These are phyloP conservation scores for Penicillium antarcticum DNA, from an alignment of 495 filamentous ascomycete species.

Conservation along the genomic window DNA sequence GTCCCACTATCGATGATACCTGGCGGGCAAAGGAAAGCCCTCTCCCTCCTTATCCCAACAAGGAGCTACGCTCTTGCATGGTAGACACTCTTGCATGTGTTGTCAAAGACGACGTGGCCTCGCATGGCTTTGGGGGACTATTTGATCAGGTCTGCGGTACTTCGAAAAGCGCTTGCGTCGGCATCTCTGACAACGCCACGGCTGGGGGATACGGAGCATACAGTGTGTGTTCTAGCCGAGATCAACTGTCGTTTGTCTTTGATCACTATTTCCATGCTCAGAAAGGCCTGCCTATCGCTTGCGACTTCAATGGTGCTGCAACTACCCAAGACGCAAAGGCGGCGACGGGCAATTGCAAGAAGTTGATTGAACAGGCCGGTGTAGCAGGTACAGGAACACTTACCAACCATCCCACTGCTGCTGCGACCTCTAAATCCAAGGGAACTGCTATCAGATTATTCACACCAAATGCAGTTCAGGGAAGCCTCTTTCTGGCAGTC, in stretches of 20 bases:
- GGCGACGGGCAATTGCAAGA: conserved; percentile 49
- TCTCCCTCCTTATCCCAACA: conserved; percentile 81
- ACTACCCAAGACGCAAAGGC: conserved; percentile 42
- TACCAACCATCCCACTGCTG: conserved; percentile 47
- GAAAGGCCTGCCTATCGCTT: conserved; percentile 49
- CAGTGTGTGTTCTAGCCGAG: conserved; percentile 71
- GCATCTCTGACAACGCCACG: conserved; percentile 66
- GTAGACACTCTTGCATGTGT: conserved; percentile 62
- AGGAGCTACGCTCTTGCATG: conserved; percentile 82
- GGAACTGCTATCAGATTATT: conserved; percentile 26
- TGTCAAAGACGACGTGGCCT: conserved; percentile 46
- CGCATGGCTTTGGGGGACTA: conserved; percentile 56
- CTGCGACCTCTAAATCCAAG: conserved; percentile 28
- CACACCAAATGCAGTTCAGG: no score
- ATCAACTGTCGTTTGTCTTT: conserved; percentile 78
- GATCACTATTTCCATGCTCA: conserved; percentile 68
- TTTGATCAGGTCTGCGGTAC: conserved; percentile 74
- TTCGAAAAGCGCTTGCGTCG: conserved; percentile 54
- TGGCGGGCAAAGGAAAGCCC: conserved; percentile 63
- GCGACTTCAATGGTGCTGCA: conserved; percentile 73
- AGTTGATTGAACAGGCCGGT: conserved; percentile 58
- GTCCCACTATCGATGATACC: conserved; percentile 57
- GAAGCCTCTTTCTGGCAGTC: background rate
- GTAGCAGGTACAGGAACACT: conserved; percentile 60
- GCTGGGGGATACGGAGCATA: conserved; percentile 80